A percentile compares a stretch with the other conserved stretches of the same genome.
These are phyloP conservation scores for Grigorovia transvaalensis DNA, from an alignment of 805 yeast genomes.

Conservation along the genomic window DNA sequence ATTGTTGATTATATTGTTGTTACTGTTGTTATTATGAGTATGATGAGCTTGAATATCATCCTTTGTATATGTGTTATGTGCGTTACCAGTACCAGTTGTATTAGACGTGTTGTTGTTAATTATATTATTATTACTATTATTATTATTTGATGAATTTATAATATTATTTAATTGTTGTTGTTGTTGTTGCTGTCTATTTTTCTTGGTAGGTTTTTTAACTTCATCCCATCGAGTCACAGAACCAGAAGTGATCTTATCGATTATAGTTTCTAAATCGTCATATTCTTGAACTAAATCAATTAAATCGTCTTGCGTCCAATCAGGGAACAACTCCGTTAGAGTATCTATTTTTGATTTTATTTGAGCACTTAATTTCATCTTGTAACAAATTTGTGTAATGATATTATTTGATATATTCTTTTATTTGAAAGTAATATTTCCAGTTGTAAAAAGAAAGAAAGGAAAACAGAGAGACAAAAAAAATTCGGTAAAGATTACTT, in stretches of 20 bases:
- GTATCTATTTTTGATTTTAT: slow-evolving; percentile 37
- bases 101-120: neutral
- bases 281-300: slow-evolving; percentile 64
- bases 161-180: neutral
- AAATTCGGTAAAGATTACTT: too few species aligned
- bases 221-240: slow-evolving; percentile 91
- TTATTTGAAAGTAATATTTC: neutral
- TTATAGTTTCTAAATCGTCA: slow-evolving; percentile 66
- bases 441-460: too few species aligned
- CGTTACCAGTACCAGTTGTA: neutral
- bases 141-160: slow-evolving; percentile 7
- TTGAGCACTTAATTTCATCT: slow-evolving; percentile 25
- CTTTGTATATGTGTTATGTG: neutral
- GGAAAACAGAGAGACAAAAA: too few species aligned
- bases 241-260: slow-evolving; percentile 82
- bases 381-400: neutral
- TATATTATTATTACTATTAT: slow-evolving; percentile 2
- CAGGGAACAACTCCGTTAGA: slow-evolving; percentile 82
- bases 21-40: slow-evolving; percentile 5
- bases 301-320: slow-evolving; percentile 85
- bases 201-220: slow-evolving; percentile 57
- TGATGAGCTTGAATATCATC: neutral
- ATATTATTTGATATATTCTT: neutral
- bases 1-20: slow-evolving; percentile 14
- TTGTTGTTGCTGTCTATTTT: slow-evolving; percentile 36